Base-by-base conservation (phyloP, 2,329 filamentous ascomycete species). In the Apiospora kogelbergensis region DNA sequence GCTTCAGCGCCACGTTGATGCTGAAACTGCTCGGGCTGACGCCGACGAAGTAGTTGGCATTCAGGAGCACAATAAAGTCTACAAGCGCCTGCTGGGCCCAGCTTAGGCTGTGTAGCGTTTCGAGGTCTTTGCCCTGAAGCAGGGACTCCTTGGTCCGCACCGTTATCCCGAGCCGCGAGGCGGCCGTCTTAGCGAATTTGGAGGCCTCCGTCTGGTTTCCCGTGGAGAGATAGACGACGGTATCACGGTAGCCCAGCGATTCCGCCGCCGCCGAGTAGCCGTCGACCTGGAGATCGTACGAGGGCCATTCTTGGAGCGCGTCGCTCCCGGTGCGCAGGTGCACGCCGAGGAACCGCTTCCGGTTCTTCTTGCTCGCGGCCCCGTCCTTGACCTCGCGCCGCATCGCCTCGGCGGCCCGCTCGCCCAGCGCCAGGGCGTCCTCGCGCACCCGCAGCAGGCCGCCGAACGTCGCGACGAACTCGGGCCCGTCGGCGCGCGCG, bases 11-110 rank as follows among this genome's bases (percentile, higher is more conserved):
- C 22, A 85, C 80, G 60, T 82, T 84, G 75, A 84, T 81, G 60
- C 83, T 82, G 67, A 85, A 85, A 10, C 82, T 83, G 68, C 82
- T 84, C 0, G 83, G 83, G 24, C 80, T 84, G 57, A 84, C 82
- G 5, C 81, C 81, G 0, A 83, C 71, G 68, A 84, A 84, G 68
- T 81, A 81, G 66, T 80, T 77, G 24, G 78, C 74, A 48, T 75
- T 69, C 33, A 83, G 72, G 45, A 84, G 71, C 5, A 82, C 80
- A 0, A 80, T 72, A 65, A 80, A 83, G 68, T 84, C 82, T 2
- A 84, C 76, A 0, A 83, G 75, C 1, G 80, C 82, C 69, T 82
- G 80, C 73, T 84, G 81, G 71, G 83, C 82, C 81, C 81, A 83
- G 42, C 77, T 81, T 22, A 83, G 71, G 2, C 72, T 71, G 44